These are phyloP conservation scores for Backusella parvicylindrica DNA, from an alignment of 192 early-diverging fungal genomes.

Conservation along the genomic window DNA sequence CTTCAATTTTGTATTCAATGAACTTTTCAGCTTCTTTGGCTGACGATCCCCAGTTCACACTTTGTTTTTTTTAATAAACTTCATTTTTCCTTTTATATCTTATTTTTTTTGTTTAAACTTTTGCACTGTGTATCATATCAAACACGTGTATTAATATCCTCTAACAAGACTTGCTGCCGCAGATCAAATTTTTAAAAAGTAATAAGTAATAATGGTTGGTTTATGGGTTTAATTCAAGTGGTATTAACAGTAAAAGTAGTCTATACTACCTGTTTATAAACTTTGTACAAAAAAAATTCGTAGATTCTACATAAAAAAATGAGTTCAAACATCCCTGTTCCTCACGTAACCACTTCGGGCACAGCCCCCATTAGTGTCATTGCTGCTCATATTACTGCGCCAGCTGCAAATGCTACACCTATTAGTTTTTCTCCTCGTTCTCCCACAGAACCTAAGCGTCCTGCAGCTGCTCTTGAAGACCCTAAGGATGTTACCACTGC, in stretches of 20 bases:
- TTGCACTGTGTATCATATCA: not conserved
- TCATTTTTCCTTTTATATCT: not conserved
- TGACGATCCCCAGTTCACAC: slow-evolving; percentile 15
- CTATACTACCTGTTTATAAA: not conserved
- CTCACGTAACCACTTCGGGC: not conserved
- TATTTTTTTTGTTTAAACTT: not conserved
- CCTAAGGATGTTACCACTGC: slow-evolving; percentile 46
- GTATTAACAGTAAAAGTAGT: not conserved
- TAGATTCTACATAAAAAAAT: slow-evolving; percentile 10
- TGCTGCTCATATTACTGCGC: slow-evolving; percentile 22
- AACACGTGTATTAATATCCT: not conserved
- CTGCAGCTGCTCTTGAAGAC: slow-evolving; percentile 26
- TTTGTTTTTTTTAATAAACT: slow-evolving; percentile 7
- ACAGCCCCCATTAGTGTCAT: slow-evolving; percentile 1
- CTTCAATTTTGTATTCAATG: not conserved
- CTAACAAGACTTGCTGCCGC: slow-evolving; percentile 1
- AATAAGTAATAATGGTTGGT: not conserved
- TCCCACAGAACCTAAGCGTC: slow-evolving; percentile 32
- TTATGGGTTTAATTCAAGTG: not conserved
- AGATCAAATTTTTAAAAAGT: slow-evolving; percentile 2
- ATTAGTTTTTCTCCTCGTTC: slow-evolving; percentile 26
- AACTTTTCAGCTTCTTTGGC: slow-evolving; percentile 31
- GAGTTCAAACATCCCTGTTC: slow-evolving; percentile 2
- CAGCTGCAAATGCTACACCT: slow-evolving; percentile 21
- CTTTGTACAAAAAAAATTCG: not conserved